Evolutionary conservation across 1,139 yeast genomes (phyloP), one percentile per base, ranked within the genome.

Genomic region (Pichia sp.): DNA sequence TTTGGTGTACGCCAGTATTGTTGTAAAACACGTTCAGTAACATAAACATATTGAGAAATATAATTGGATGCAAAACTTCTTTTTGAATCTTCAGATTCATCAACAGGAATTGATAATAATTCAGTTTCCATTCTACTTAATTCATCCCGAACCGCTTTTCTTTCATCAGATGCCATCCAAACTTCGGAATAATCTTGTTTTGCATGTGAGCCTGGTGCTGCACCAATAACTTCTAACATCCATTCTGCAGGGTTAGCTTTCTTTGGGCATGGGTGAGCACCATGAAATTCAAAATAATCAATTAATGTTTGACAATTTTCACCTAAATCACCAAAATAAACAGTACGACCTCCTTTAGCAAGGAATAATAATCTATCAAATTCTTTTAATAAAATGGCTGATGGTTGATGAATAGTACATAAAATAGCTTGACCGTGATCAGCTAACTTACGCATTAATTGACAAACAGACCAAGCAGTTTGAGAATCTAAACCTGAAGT

Each of bases 1-100:
- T 67, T 55, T 18, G 91, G 91, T n/a, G 85, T 70, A 66, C 94
- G 74, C 83, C 84, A 83, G 57, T 78, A 73, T 57, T 79, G 84
- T 53, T 76, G 70, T 50, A 78, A 63, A 30, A 74, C 77, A 60
- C 86, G 74, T 38, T 60, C 49, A 19, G 77, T 65, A 24, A 80
- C 88, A 44, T 71, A 51, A 21, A 53, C 34, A 48, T 70, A 72
- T 59, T 83, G 93, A 33, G 59, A 59, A 56, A 57, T 56, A 40
- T 72, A 39, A 10, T 74, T 55, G 8, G 76, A 56, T 22, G 81
- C 80, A 56, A 70, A 74, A 44, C 74, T 78, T 55, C 78, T 65
- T 21, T 47, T 38, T 10, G 64, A 66, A 33, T 61, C 59, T 6
- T 63, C 64, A 40, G 55, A 61, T 31, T 51, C 51, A 31, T 48